Evolutionary conservation across 257 asterid genomes (phyloP).

Genomic region (Solanum sitiens): DNA sequence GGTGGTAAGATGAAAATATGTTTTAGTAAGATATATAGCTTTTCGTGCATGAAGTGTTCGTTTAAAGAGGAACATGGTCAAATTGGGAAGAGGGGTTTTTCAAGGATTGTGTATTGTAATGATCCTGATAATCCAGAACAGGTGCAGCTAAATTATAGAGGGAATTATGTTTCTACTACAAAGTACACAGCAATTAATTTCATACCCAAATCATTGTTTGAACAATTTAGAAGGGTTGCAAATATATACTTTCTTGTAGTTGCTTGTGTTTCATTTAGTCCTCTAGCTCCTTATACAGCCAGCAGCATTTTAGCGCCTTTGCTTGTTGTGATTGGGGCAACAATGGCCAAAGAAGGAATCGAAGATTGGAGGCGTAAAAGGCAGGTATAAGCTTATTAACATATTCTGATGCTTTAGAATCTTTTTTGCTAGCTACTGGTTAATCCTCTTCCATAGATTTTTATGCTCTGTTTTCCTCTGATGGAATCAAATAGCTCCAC

Average conservation of each 20-base stretch:
- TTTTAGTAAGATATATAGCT: slow-evolving; percentile 61
- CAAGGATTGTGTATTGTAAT: slow-evolving; percentile 73
- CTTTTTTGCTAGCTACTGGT: not conserved
- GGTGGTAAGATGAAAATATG: slow-evolving; percentile 16
- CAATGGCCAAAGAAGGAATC: slow-evolving; percentile 84
- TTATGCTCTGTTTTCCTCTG: not conserved
- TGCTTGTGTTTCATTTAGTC: slow-evolving; percentile 82
- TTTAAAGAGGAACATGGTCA: slow-evolving; percentile 52
- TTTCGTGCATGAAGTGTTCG: slow-evolving; percentile 49
- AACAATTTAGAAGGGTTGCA: slow-evolving; percentile 99
- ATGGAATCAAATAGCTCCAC: not conserved
- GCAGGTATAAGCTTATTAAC: slow-evolving; percentile 35
- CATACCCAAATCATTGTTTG: slow-evolving; percentile 83
- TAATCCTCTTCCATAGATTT: not conserved
- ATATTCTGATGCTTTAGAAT: not conserved
- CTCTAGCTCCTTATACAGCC: slow-evolving; percentile 77
- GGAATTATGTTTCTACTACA: slow-evolving; percentile 84
- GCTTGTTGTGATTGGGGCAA: slow-evolving; percentile 79
- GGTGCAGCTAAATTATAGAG: slow-evolving; percentile 38
- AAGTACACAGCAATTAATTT: slow-evolving; percentile 72
- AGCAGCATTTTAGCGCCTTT: slow-evolving; percentile 66
- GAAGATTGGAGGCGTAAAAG: slow-evolving; percentile 94
- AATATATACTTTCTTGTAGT: slow-evolving; percentile 77
- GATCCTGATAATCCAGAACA: slow-evolving; percentile 72
- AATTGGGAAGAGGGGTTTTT: slow-evolving; percentile 80